These are phyloP conservation scores for Haberlea rhodopensis DNA, from an alignment of 257 asterid genomes.

Conservation along the genomic window DNA sequence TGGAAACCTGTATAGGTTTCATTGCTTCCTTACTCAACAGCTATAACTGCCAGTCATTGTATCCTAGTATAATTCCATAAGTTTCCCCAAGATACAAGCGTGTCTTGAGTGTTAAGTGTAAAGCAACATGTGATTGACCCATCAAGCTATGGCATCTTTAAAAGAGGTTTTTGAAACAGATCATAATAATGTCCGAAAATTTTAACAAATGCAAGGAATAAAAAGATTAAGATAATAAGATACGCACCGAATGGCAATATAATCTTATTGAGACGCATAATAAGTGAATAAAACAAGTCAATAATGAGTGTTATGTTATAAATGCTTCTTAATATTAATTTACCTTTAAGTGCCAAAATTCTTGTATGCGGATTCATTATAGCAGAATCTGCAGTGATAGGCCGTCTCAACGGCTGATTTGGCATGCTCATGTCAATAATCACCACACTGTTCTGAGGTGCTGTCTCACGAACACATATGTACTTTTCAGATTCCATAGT, in stretches of 20 bases:
- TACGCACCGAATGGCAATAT: too few relatives aligned
- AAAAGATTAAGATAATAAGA: too few relatives aligned
- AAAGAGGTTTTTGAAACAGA: neutral
- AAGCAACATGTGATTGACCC: neutral
- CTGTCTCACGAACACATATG: constrained; percentile 94
- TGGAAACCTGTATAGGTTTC: constrained; percentile 6
- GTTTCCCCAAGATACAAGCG: neutral
- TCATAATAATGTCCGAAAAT: neutral
- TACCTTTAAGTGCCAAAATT: constrained; percentile 95
- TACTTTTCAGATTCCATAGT: constrained; percentile 98
- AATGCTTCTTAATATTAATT: too few relatives aligned
- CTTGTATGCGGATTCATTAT: constrained; percentile 93
- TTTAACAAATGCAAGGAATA: too few relatives aligned
- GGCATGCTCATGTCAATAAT: constrained; percentile 97
- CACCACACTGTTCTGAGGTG: constrained; percentile 95
- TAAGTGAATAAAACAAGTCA: neutral
- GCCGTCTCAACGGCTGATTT: constrained; percentile 91
- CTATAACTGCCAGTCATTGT: neutral
- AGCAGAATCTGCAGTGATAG: constrained; percentile 97
- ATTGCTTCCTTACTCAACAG: constrained; percentile 8
- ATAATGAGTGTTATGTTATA: constrained; percentile 5
- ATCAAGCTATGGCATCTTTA: neutral
- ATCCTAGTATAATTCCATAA: neutral
- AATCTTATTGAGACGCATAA: neutral
- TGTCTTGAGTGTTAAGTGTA: neutral